Base-by-base conservation (phyloP, 2,329 filamentous ascomycete genomes). In the Macrophomina tecta region DNA sequence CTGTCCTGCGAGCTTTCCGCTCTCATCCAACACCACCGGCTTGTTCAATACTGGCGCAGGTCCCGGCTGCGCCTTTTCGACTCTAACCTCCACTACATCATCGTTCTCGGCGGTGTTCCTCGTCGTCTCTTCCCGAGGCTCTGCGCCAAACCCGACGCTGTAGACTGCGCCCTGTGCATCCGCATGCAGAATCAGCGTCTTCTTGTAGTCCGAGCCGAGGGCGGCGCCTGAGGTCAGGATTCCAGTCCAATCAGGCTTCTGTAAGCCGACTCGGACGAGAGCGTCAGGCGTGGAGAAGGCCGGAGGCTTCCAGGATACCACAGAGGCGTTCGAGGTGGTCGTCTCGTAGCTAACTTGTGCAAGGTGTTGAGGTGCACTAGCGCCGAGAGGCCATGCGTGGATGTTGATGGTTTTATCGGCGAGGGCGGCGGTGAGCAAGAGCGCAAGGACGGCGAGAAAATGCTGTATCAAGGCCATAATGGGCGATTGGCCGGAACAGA, bases 21-120 rank as follows among this genome's bases (percentile, higher is more conserved):
- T 81, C 34, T 85, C 83, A 71, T 86, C 87, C 69, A 86, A 78
- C 64, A 85, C 78, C 61, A 86, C 82, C 0, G 86, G 85, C 55
- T 83, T 86, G 68, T 87, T 84, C 72, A 84, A 69, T 5, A 76
- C 72, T 9, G 82, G 80, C 69, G 78, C 76, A 0, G 81, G 79
- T 1, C 81, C 82, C 23, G 70, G 69, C 53, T 69, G 71, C 56
- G 76, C 76, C 71, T 73, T 75, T 60, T 80, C 74, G 9, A 84
- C 75, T 67, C 81, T 79, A 12, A 83, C 77, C 16, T 75, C 75
- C n/a, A 83, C 69, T 18, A 78, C 77, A 38, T 80, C 75, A 32
- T 76, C 77, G 16, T 51, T 65, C 28, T 52, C 58, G 11, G 48
- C 58, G 1, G 3, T 46, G 9, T n/a, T 30, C 49, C n/a, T 16